A percentile compares a stretch with the other conserved stretches of the same genome.
Conservation (phyloP, 768 basidiomycete genomes). For the Dentipellis sp. region DNA sequence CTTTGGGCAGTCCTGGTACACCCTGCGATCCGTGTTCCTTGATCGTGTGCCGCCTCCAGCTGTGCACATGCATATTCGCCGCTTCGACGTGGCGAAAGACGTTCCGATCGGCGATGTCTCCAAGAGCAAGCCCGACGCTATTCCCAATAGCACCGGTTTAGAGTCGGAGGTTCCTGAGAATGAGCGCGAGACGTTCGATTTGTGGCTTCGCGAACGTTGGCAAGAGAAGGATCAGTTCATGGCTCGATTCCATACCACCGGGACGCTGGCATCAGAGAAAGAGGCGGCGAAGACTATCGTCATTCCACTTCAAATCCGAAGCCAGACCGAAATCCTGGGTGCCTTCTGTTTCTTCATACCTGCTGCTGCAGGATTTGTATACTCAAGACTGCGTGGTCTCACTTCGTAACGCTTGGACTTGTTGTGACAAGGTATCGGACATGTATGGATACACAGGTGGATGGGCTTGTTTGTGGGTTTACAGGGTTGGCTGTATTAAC, state of each 20-base stretch:
- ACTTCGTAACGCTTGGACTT: not conserved
- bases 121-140: conserved; percentile 22
- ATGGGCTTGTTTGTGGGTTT: not conserved
- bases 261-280: conserved; percentile 30
- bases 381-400: conserved; percentile 17
- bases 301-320: conserved; percentile 52
- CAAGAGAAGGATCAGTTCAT: conserved; percentile 75
- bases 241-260: conserved; percentile 49
- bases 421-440: not conserved
- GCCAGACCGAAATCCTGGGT: conserved; percentile 45
- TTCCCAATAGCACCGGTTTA: conserved; percentile 25
- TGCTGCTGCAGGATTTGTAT: conserved; percentile 38
- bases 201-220: conserved; percentile 82
- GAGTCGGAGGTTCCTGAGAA: conserved; percentile 22
- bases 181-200: conserved; percentile 50
- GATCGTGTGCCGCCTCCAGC: conserved; percentile 72
- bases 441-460: not conserved
- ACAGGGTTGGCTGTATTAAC: not conserved
- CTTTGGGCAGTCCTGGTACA: conserved; percentile 86
- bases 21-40: conserved; percentile 81
- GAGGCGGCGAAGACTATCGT: conserved; percentile 25
- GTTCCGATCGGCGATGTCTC: conserved; percentile 64
- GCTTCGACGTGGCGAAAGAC: conserved; percentile 57
- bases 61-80: conserved; percentile 80
- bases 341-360: conserved; percentile 71